Percentiles rank a stretch among this genome's conserved stretches.
Evolutionary conservation across 192 early-diverging fungal genomes (phyloP).

Genomic region (Piromyces finnis): DNA sequence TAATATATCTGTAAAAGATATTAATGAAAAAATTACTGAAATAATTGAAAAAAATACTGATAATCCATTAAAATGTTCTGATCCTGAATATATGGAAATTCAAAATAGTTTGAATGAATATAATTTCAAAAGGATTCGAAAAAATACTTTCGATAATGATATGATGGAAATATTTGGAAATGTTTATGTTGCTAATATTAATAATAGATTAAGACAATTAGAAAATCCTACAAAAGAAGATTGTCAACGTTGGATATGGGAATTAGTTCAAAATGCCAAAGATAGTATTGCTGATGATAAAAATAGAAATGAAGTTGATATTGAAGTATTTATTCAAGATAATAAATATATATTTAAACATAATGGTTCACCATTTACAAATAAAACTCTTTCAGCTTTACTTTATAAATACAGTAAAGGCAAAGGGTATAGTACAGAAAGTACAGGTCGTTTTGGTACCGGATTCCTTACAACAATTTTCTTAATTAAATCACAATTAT

Average conservation of each 20-base stretch:
- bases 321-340: neutral
- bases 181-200: neutral
- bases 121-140: neutral
- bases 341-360: neutral
- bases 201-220: neutral
- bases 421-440: neutral
- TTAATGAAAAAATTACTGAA: neutral
- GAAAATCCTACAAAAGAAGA: neutral
- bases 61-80: neutral
- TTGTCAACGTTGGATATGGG: neutral
- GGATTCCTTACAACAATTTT: neutral
- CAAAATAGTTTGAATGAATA: neutral
- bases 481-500: too few species aligned
- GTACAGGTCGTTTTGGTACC: neutral
- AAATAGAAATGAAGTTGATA: neutral
- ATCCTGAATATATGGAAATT: neutral
- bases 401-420: neutral
- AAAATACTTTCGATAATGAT: neutral
- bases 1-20: neutral
- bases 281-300: neutral
- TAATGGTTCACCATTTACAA: neutral
- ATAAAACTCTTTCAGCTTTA: neutral
- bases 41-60: neutral
- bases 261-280: neutral
- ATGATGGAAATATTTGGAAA: neutral